Base-by-base conservation (phyloP, 345 rosid species). In the Dipteronia dyeriana region DNA sequence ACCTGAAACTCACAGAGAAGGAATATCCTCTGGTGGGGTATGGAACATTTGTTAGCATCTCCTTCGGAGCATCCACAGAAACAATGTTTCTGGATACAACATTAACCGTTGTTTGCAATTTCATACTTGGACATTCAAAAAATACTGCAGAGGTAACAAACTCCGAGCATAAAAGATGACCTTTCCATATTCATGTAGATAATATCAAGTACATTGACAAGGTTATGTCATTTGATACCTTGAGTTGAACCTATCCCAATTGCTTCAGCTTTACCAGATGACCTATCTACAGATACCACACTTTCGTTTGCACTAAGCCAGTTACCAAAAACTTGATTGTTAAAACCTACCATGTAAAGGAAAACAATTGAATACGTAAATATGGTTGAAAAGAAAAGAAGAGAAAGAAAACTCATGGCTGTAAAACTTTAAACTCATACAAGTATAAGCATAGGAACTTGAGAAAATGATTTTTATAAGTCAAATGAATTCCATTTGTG, bases 1-100 rank as follows among this genome's bases (percentile, higher is more conserved):
- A 95, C 98, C 95, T 88, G 87, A 91, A 86, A 80, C 86, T 91
- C 82, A 95, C 90, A 43, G 86, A 39, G 85, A 95, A 95, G 76
- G 76, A 84, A 79, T 86, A 95, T 80, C 98, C 97, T 79, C 87
- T 87, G 9, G 83, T 67, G 20, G 95, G 97, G 86, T 85, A 84
- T 61, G 96, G 94, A 78, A 84, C 88, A 83, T 95, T 95, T 73
- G 97, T 87, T 38, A 91, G 85, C 75, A 85, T 87, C 88, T 87
- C 94, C 81, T 80, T 84, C 34, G 98, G 97, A 67, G 95, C 91
- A 81, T 86, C 87, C 81, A 93, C 81, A 39, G 82, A 77, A 78
- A 93, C 80, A 59, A 83, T 61, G 76, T 84, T 84, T 76, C 92
- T 88, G 67, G 88, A 77, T 81, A 87, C 79, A 68, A 94, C 97